Percentiles rank a stretch among this genome's conserved stretches.
phyloP scores from a whole-genome alignment of 2,329 filamentous ascomycete species.

The Septoria linicola region DNA sequence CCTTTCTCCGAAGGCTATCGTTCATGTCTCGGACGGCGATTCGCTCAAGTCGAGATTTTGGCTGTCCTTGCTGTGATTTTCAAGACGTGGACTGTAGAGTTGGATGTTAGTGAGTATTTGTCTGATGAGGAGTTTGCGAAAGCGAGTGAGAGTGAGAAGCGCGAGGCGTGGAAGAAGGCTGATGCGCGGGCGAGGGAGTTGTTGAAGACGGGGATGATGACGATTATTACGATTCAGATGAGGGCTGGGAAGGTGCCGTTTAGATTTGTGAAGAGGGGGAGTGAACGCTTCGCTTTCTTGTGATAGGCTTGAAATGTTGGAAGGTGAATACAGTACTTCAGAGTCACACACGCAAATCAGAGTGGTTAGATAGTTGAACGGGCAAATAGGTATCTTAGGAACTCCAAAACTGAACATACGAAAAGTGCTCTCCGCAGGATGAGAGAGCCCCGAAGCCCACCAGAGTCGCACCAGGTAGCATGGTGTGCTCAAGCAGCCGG shows the following conservation, averaged over 20 bases:
- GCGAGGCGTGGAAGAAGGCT: conserved; percentile 61
- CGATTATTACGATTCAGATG: conserved; percentile 72
- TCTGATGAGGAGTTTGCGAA: conserved; percentile 44
- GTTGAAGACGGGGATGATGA: conserved; percentile 55
- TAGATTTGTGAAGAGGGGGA: conserved; percentile 65
- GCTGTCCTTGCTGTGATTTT: conserved; percentile 55
- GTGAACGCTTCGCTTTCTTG: conserved; percentile 60
- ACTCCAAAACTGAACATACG: too few species aligned
- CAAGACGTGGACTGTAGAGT: conserved; percentile 63
- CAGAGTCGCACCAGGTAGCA: too few species aligned
- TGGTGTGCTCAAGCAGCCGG: too few species aligned
- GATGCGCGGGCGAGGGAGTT: conserved; percentile 54
- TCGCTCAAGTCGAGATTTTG: conserved; percentile 58
- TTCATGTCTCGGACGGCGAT: conserved; percentile 56
- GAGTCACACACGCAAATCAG: too few species aligned
- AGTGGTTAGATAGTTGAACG: too few species aligned
- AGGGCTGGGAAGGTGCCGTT: conserved; percentile 63
- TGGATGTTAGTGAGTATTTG: conserved; percentile 58
- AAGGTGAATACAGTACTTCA: too few species aligned
- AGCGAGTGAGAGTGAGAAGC: conserved; percentile 50
- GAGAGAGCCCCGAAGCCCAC: too few species aligned
- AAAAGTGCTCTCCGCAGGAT: too few species aligned
- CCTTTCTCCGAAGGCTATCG: conserved; percentile 58
- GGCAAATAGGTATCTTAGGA: too few species aligned
- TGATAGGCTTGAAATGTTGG: background rate